Evolutionary conservation across 2,329 filamentous ascomycete species (phyloP).

Genomic region (Whalleya microplaca): DNA sequence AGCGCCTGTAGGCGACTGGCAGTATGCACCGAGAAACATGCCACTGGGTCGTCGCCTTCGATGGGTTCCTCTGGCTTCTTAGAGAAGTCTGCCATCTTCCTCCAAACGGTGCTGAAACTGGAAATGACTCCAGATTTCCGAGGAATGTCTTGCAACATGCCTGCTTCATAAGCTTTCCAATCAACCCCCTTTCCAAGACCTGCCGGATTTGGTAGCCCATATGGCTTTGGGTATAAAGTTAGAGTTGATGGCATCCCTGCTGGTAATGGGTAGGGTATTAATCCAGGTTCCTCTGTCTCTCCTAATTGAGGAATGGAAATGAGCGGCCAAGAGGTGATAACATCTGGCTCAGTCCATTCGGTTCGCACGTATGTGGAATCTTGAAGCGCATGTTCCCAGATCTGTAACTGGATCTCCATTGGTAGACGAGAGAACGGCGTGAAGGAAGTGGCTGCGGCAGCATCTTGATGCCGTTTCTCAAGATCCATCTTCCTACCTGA

Average conservation of each 20-base stretch:
- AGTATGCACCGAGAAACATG: background rate
- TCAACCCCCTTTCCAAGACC: background rate
- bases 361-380: slow-evolving; percentile 1
- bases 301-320: background rate
- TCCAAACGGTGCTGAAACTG: background rate
- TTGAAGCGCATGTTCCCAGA: background rate
- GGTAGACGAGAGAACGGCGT: slow-evolving; percentile 2
- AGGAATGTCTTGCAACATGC: background rate
- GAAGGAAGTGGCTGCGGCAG: background rate
- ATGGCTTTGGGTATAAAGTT: background rate
- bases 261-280: slow-evolving; percentile 3
- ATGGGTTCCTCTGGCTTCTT: background rate
- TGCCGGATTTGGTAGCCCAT: background rate
- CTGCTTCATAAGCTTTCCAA: background rate
- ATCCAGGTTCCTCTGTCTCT: background rate
- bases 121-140: background rate
- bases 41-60: background rate
- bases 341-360: background rate
- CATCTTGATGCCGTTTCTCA: background rate
- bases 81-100: background rate
- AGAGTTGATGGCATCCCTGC: background rate
- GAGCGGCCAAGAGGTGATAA: background rate
- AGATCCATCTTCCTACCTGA: background rate
- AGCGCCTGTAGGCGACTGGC: slow-evolving; percentile 2
- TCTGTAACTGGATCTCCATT: slow-evolving; percentile 2